phyloP scores from a whole-genome alignment of 371 early-diverging fungal genomes.

The Syncephalastrum racemosum region DNA sequence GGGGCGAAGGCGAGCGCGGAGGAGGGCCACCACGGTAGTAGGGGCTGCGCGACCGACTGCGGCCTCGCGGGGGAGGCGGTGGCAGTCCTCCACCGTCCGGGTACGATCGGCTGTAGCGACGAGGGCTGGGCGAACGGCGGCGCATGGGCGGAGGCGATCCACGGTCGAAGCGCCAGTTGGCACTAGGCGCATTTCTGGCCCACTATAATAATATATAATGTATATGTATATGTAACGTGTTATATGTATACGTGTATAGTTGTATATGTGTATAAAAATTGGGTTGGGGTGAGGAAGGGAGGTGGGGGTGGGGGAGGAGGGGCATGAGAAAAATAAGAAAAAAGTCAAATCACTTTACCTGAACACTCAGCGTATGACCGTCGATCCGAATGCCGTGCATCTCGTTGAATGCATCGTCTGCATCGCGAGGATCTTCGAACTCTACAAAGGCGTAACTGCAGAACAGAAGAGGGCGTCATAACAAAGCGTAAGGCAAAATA shows the following conservation, averaged over 20 bases:
- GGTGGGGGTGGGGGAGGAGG: too few species aligned
- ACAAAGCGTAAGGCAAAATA: too few species aligned
- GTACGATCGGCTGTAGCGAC: slow-evolving; percentile 17
- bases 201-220: slow-evolving; percentile 11
- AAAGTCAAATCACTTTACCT: slow-evolving; percentile 50
- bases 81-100: slow-evolving; percentile 1
- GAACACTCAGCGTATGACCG: slow-evolving; percentile 73
- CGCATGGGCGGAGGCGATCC: slow-evolving; percentile 62
- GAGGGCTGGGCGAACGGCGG: slow-evolving; percentile 47
- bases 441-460: slow-evolving; percentile 88
- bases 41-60: slow-evolving; percentile 19
- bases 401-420: slow-evolving; percentile 84
- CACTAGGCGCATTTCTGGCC: slow-evolving; percentile 28
- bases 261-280: too few species aligned
- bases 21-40: slow-evolving; percentile 12
- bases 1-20: slow-evolving; percentile 1
- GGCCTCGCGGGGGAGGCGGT: slow-evolving; percentile 11
- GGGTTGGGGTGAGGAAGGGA: too few species aligned
- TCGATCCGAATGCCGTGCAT: slow-evolving; percentile 84
- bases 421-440: slow-evolving; percentile 85
- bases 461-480: neutral
- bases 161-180: slow-evolving; percentile 74
- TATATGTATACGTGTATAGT: too few species aligned
- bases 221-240: too few species aligned
- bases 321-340: too few species aligned